These are phyloP conservation scores for Trypanosoma cruzi DNA, from an alignment of 208 protist species.

Conservation along the genomic window DNA sequence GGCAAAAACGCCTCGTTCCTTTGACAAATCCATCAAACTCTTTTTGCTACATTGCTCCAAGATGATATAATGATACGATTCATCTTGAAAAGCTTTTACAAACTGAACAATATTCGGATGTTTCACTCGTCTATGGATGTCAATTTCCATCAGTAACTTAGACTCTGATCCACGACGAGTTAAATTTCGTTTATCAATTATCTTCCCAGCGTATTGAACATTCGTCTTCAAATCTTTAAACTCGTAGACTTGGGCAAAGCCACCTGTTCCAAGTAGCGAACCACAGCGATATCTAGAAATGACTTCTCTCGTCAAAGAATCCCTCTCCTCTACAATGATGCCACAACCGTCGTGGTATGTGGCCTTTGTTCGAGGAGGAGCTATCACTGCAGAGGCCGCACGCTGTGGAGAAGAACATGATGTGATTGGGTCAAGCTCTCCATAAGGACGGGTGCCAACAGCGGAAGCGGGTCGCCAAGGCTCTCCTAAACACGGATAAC, in stretches of 20 bases:
- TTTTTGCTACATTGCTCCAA: slow-evolving; percentile 61
- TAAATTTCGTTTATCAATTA: slow-evolving; percentile 61
- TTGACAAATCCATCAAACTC: slow-evolving; percentile 59
- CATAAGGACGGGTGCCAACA: not conserved
- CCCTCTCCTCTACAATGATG: slow-evolving; percentile 39
- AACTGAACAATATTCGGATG: slow-evolving; percentile 81
- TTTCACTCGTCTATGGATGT: slow-evolving; percentile 52
- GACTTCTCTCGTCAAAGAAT: slow-evolving; percentile 32
- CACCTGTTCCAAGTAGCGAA: slow-evolving; percentile 62
- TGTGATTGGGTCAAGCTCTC: not conserved
- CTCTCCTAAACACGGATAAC: slow-evolving; percentile 23
- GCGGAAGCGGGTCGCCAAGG: slow-evolving; percentile 22
- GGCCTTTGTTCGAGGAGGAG: slow-evolving; percentile 5
- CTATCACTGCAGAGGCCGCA: slow-evolving; percentile 26
- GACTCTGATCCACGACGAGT: slow-evolving; percentile 34
- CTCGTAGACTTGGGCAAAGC: slow-evolving; percentile 65
- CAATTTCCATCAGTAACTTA: slow-evolving; percentile 65
- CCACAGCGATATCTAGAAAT: slow-evolving; percentile 49
- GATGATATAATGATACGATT: slow-evolving; percentile 73
- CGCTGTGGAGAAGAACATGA: slow-evolving; percentile 9
- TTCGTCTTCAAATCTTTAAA: slow-evolving; percentile 42
- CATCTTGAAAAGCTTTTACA: slow-evolving; percentile 54
- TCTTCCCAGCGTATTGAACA: slow-evolving; percentile 58
- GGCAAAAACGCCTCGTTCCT: slow-evolving; percentile 42
- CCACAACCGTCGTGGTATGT: slow-evolving; percentile 35